Base-by-base conservation (phyloP, 495 filamentous ascomycete genomes). In the Chaetomium fimeti region DNA sequence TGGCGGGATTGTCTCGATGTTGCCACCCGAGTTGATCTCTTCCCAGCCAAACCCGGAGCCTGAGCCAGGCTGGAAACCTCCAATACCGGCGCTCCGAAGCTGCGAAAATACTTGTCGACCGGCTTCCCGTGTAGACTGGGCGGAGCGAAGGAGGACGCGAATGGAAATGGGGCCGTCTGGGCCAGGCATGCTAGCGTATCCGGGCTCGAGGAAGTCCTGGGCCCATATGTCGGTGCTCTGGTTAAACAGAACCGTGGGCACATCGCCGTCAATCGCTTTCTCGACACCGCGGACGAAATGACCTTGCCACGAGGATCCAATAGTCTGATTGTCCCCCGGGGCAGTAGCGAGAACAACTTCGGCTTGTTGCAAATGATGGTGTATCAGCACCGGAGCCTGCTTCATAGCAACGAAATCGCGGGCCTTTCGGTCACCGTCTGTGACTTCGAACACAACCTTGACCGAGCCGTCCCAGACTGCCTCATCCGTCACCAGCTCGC, bases 171-270 rank as follows among this genome's bases (percentile, higher is more conserved):
- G 56, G 5, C 56, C 56, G 42, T 45, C 22, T 8, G 56, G 56
- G 25, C 56, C 40, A 5, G 56, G 56, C 56, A 58, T 58, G 56
- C 38, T 47, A 20, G 55, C 36, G 38, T 57, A 57, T 0, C 55
- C 55, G 6, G 56, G 56, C 15, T 58, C 56, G 40, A 58, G 24
- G 6, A 58, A 58, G 56, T 47, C 38, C 16, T 58, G 56, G 5
- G 56, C 56, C 56, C 56, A 58, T 22, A 58, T 58, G 38, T 58
- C 56, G 56, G 56, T 47, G 40, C 13, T 58, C 16, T 58, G 40
- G 40, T 58, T 58, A 40, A 58, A 47, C 22, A 58, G 40, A 2
- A 47, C 24, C 22, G 47, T 45, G 16, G 22, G 56, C 22, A 45
- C 40, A 6, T 47, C 24, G 11, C 56, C 38, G 2, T 12, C 56